Base-by-base conservation (phyloP, 2,329 filamentous ascomycete species). In the Claviceps monticola region DNA sequence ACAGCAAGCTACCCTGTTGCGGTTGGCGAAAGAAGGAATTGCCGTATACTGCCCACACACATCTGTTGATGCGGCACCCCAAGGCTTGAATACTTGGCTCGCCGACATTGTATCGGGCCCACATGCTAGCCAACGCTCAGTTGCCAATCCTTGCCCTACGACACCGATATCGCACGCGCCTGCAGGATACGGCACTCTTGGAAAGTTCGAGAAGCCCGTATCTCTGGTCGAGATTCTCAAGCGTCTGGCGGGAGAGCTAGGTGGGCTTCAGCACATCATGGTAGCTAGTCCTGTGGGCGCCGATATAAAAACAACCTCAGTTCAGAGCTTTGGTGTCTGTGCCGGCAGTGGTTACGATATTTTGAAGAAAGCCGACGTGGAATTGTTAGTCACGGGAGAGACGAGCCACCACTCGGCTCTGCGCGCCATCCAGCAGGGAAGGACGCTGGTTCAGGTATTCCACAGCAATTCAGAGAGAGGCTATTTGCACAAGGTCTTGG, bases 1-100 rank as follows among this genome's bases (percentile, higher is more conserved):
- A 9, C 93, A 97, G 66, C 93, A 98, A 65, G 78, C 83, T 44
- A 87, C 87, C 6, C 79, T 98, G 36, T 75, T 98, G 4, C 79
- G 84, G 45, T 78, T 98, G 13, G 86, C 84, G 46, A 85, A 87
- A 56, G 82, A 86, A 65, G 90, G 91, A 38, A 88, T 98, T 61
- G 94, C 89, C 57, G 89, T 98, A 52, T 98, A 97, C 73, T 89
- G 85, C 57, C 93, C 93, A 0, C 93, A 98, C 69, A 98, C 93
- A 0, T 91, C 93, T 14, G 81, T 97, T 44, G 93, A 98, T 67
- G 88, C 88, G 41, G 87, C 87, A 0, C 80, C 82, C 1, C 80
- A 83, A 17, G 93, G 93, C 4, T 79, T 98, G 59, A 94, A 90
- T 63, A 88, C 95, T 66, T 98, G 91, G 91, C 82, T 98, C 9